These are phyloP conservation scores for Scedosporium boydii DNA, from an alignment of 2,329 filamentous ascomycete genomes.

Conservation along the genomic window DNA sequence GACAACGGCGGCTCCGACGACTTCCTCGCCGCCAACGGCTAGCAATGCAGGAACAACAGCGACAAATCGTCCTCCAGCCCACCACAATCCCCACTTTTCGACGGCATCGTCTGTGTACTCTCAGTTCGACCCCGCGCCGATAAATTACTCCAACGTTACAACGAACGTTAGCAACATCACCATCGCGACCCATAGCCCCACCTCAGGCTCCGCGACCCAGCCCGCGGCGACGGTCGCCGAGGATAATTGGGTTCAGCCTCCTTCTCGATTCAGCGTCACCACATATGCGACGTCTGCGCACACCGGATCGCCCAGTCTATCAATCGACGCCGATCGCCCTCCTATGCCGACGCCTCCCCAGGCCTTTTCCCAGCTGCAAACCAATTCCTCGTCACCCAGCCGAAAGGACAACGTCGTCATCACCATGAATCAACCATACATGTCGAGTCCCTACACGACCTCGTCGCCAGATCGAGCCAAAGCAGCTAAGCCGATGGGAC, in stretches of 20 bases:
- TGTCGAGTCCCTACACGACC: slow-evolving; percentile 16
- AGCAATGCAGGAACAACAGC: slow-evolving; percentile 7
- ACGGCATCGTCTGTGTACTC: slow-evolving; percentile 27
- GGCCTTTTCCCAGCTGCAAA: slow-evolving; percentile 10
- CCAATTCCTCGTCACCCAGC: slow-evolving; percentile 1
- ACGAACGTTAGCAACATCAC: not conserved
- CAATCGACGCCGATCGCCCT: slow-evolving; percentile 25
- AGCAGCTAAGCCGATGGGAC: not conserved
- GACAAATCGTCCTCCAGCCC: slow-evolving; percentile 8
- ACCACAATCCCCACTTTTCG: slow-evolving; percentile 21
- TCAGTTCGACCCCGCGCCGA: not conserved
- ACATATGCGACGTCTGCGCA: slow-evolving; percentile 47
- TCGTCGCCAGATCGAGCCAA: not conserved
- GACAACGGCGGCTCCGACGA: slow-evolving; percentile 11
- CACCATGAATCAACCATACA: slow-evolving; percentile 24
- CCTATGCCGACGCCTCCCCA: slow-evolving; percentile 26
- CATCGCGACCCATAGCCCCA: not conserved
- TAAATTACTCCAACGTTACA: not conserved
- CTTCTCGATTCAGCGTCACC: slow-evolving; percentile 55
- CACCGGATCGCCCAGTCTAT: slow-evolving; percentile 28
- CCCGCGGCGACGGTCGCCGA: not conserved
- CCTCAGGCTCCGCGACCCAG: not conserved
- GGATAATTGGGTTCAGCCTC: slow-evolving; percentile 34
- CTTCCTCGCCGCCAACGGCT: slow-evolving; percentile 9
- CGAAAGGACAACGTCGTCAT: slow-evolving; percentile 20